Evolutionary conservation across 768 basidiomycete genomes (phyloP), one percentile per base, ranked within the genome.

Genomic region (Naematelia aurantialba): DNA sequence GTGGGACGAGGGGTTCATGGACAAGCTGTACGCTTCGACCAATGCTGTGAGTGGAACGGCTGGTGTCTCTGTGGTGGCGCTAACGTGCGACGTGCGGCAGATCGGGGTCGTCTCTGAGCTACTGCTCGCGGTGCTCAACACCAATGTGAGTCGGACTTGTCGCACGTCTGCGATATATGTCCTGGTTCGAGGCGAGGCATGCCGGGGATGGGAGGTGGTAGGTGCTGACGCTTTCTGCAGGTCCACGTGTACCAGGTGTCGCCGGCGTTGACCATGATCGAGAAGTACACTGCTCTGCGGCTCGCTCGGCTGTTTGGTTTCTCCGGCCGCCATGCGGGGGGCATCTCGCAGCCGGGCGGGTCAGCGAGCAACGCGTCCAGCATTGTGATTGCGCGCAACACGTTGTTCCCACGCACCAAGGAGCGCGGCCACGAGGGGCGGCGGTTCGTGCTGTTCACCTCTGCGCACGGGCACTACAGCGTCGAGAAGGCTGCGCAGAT

Each of bases 201-300:
- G 27, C 27, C 5, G 34, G 34, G 30, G 42, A 39, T 8, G 34
- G 34, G 34, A 17, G 8, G 34, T 8, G 34, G 34, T 8, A 39
- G 34, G 34, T 8, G 34, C 34, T 39, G 34, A 39, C 29, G 19
- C 30, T 19, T 5, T 26, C 19, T 13, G 3, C 25, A 62, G 61
- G 65, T 66, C 24, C 67, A 69, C 54, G 67, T 69, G 24, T 69
- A 63, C 52, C 61, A 62, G 13, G 67, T 69, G 13, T 69, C 67
- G 8, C 67, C 67, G 0, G 64, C 59, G 34, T 60, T 69, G 13
- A 69, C 67, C 1, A 50, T 69, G n/a, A 61, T 69, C 47, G 67
- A 69, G 65, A 69, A 66, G 47, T 24, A 58, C 31, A 57, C 58
- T 10, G 46, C 59, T 21, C 29, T 49, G 31, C 29, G 50, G 10